phyloP scores from a whole-genome alignment of 768 basidiomycete genomes.

The Cubamyces sp. region DNA sequence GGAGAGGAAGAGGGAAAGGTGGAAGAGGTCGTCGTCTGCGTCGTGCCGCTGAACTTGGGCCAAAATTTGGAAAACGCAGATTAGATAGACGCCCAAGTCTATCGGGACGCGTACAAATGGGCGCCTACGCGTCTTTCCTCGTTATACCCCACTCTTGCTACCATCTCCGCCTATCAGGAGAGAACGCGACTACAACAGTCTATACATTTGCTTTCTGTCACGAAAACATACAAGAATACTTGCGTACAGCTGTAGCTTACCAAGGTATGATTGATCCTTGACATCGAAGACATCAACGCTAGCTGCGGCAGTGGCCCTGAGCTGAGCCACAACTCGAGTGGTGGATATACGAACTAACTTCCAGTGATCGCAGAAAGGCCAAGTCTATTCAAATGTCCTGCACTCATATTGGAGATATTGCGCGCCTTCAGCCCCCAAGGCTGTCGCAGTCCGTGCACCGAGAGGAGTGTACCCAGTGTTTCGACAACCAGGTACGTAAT shows the following conservation, averaged over 20 bases:
- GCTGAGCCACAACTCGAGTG: too few species aligned
- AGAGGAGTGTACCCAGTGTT: conserved; percentile 97
- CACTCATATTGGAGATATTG: conserved; percentile 55
- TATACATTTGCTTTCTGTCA: too few species aligned
- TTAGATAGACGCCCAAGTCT: conserved; percentile 14
- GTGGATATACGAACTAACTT: too few species aligned
- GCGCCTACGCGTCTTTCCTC: background rate
- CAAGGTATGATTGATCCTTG: too few species aligned
- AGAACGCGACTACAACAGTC: too few species aligned
- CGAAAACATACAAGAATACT: too few species aligned
- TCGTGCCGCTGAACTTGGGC: background rate
- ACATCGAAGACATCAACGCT: too few species aligned
- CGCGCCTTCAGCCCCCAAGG: conserved; percentile 56
- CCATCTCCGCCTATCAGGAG: background rate
- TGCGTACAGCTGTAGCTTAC: too few species aligned
- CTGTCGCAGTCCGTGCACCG: conserved; percentile 78
- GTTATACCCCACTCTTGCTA: background rate
- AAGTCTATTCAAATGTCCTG: conserved; percentile 40
- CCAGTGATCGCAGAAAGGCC: background rate
- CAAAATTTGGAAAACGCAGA: conserved; percentile 13
- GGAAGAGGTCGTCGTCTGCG: background rate
- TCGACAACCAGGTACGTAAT: conserved; percentile 79
- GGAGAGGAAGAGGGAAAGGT: conserved; percentile 1
- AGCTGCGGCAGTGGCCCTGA: too few species aligned
- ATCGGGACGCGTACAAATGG: conserved; percentile 9